Percentiles rank a stretch among this genome's conserved stretches.
These are phyloP conservation scores for Kandelia obovata DNA, from an alignment of 345 rosid genomes.

Conservation along the genomic window DNA sequence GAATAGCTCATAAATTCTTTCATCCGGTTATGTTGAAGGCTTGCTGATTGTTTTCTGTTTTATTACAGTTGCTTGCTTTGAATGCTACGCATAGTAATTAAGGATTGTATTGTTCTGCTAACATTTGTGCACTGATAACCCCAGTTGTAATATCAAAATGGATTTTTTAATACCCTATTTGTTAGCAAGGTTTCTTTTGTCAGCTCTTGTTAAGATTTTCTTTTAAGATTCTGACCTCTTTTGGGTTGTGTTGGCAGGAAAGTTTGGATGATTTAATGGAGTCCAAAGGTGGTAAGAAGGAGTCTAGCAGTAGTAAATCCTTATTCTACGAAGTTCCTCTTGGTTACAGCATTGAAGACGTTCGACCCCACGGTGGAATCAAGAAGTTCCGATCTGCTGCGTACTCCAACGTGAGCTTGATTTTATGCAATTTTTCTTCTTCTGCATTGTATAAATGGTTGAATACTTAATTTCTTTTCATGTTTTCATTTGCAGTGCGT, in stretches of 20 bases:
- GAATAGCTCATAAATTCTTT: too few species aligned
- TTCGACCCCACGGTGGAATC: conserved; percentile 31
- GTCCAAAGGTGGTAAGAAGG: conserved; percentile 34
- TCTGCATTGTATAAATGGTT: background rate
- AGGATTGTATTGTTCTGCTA: too few species aligned
- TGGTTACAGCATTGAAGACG: conserved; percentile 36
- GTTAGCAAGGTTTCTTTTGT: background rate
- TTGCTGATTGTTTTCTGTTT: too few species aligned
- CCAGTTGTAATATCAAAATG: too few species aligned
- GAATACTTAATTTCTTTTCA: background rate
- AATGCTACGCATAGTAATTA: too few species aligned
- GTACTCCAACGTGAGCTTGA: conserved; percentile 30
- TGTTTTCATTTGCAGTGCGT: conserved; percentile 24
- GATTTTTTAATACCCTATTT: too few species aligned
- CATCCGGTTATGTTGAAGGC: too few species aligned
- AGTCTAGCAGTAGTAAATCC: conserved; percentile 30
- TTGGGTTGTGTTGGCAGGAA: conserved; percentile 1
- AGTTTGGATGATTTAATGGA: conserved; percentile 34
- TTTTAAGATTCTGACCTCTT: background rate
- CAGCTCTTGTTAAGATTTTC: background rate
- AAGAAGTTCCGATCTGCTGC: conserved; percentile 39
- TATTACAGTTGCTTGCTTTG: too few species aligned
- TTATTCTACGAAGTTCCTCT: conserved; percentile 32
- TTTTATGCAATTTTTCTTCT: background rate
- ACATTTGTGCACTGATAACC: too few species aligned